Evolutionary conservation across 2,329 filamentous ascomycete species (phyloP).

Genomic region (Talaromyces islandicus): DNA sequence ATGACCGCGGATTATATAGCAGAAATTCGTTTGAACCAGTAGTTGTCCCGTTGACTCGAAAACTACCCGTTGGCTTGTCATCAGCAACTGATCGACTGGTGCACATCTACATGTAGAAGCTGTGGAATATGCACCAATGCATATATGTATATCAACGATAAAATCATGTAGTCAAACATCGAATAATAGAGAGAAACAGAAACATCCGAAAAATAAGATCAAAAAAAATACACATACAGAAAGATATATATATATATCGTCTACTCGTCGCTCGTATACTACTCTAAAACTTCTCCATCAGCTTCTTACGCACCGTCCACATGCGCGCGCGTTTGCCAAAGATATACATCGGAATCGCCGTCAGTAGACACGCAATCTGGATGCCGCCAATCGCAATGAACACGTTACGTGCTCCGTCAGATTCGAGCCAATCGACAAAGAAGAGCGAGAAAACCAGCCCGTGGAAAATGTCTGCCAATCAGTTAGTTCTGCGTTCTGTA

Average conservation of each 20-base stretch:
- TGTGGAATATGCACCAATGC: no score
- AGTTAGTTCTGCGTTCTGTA: constrained; percentile 24
- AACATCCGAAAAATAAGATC: neutral
- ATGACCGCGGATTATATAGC: neutral
- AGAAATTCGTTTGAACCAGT: no score
- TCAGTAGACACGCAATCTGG: constrained; percentile 67
- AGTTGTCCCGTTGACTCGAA: no score
- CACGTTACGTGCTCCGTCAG: constrained; percentile 68
- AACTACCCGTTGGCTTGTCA: no score
- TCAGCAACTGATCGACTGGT: no score
- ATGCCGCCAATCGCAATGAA: constrained; percentile 82
- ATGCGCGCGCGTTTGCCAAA: constrained; percentile 85
- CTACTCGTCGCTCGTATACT: neutral
- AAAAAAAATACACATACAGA: neutral
- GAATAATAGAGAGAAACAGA: neutral
- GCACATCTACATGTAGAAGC: no score
- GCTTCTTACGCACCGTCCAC: constrained; percentile 83
- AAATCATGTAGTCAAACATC: no score
- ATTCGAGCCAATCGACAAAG: constrained; percentile 74
- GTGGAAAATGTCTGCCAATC: constrained; percentile 62
- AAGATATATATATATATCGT: neutral
- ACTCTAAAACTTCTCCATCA: constrained; percentile 70
- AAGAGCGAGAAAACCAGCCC: constrained; percentile 85
- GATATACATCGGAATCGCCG: constrained; percentile 86
- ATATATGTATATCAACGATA: no score